Evolutionary conservation across 1,284 basidiomycete genomes (phyloP), one percentile per base, ranked within the genome.

Genomic region (Ceratobasidium sp.): DNA sequence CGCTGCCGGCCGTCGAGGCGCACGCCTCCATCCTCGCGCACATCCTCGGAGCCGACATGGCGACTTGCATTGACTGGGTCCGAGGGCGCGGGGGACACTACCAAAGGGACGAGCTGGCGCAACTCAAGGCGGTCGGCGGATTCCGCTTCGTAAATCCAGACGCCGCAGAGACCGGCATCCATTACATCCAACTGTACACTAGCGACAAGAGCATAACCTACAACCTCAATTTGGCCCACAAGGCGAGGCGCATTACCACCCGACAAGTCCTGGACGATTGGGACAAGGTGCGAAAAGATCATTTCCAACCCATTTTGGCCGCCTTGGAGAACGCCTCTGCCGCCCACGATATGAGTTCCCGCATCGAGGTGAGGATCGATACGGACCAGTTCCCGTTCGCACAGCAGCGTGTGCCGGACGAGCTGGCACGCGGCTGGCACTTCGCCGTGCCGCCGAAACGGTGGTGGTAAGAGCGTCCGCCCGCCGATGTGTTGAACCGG

Each of bases 91-190:
- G 73, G 14, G 52, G 27, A 14, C 30, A 75, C 50, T 66, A 65
- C 30, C 62, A 75, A 16, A 52, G 50, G 50, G 73, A 75, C 46
- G 62, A 75, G 20, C 30, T 75, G 16, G 73, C 73, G 30, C 46
- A 52, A 1, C 50, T 75, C 18, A 75, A 75, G 33, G 38, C n/a
- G 6, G 2, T 75, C 18, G 60, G 48, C 38, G 73, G 73, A 6
- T 62, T 62, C 35, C 62, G 73, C n/a, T 65, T 75, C n/a, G 12
- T 12, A 1, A 52, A 38, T n/a, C 73, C 73, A 2, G 6, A 44
- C 20, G 8, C 23, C 18, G 5, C 1, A 20, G n/a, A 0, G 2
- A 18, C 23, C 8, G 30, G 73, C 5, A 35, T 75, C 10, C 3
- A 1, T 3, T 75, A 65, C 27, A 20, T 65, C 8, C 73, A 75